Evolutionary conservation across 1,139 yeast species (phyloP).

Genomic region (Blastobotrys ciferrii): DNA sequence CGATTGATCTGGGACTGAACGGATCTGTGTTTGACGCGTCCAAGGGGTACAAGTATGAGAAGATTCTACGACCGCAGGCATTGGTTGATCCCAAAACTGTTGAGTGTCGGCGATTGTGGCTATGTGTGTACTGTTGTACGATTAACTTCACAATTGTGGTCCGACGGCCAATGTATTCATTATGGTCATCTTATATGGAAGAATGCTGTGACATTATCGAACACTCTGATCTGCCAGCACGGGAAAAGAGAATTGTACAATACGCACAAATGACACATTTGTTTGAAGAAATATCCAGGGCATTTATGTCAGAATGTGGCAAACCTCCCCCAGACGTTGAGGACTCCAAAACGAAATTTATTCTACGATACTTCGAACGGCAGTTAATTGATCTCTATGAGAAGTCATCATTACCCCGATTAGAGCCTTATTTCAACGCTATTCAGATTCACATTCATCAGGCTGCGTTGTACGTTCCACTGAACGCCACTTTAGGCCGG

Average conservation of each 20-base stretch:
- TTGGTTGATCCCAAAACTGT: slow-evolving; percentile 36
- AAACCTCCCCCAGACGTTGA: slow-evolving; percentile 32
- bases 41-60: slow-evolving; percentile 28
- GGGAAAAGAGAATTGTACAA: slow-evolving; percentile 46
- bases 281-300: slow-evolving; percentile 53
- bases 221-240: slow-evolving; percentile 30
- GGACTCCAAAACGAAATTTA: slow-evolving; percentile 27
- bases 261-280: slow-evolving; percentile 59
- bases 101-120: slow-evolving; percentile 39
- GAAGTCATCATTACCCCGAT: slow-evolving; percentile 8
- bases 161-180: slow-evolving; percentile 31
- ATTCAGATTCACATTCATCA: slow-evolving; percentile 76
- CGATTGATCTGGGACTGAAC: slow-evolving; percentile 76
- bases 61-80: slow-evolving; percentile 39
- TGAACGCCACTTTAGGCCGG: slow-evolving; percentile 31
- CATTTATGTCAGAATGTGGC: slow-evolving; percentile 27
- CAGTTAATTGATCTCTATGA: slow-evolving; percentile 17
- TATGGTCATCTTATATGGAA: slow-evolving; percentile 56
- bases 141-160: slow-evolving; percentile 35
- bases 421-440: slow-evolving; percentile 45
- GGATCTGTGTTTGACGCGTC: slow-evolving; percentile 30
- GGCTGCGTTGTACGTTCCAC: slow-evolving; percentile 44
- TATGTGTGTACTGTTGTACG: slow-evolving; percentile 32
- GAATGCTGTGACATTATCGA: slow-evolving; percentile 56
- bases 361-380: slow-evolving; percentile 28